Percentiles rank a stretch among this genome's conserved stretches.
Conservation (phyloP, 2,329 filamentous ascomycete species). For the Curvularia hawaiiensis region DNA sequence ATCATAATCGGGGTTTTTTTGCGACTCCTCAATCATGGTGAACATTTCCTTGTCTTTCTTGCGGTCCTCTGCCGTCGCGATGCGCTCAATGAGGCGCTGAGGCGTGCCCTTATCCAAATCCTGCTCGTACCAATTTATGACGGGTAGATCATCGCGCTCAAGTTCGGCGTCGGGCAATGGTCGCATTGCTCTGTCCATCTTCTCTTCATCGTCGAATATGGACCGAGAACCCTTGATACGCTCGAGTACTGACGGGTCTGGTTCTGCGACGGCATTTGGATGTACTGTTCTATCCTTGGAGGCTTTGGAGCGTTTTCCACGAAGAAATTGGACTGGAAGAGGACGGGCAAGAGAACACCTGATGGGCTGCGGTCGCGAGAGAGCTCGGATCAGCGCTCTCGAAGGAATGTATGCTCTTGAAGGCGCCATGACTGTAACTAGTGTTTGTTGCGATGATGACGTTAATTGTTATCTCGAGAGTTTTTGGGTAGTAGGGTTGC, state of each 20-base stretch:
- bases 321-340: conserved; percentile 22
- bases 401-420: conserved; percentile 36
- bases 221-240: conserved; percentile 7
- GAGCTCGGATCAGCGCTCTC: conserved; percentile 29
- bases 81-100: conserved; percentile 28
- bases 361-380: conserved; percentile 26
- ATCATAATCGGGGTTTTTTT: conserved; percentile 37
- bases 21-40: conserved; percentile 32
- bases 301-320: conserved; percentile 30
- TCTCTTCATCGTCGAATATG: conserved; percentile 12
- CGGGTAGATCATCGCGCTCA: conserved; percentile 27
- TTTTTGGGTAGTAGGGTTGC: conserved; percentile 14
- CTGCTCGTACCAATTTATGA: conserved; percentile 38
- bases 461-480: conserved; percentile 3
- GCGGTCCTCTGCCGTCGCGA: conserved; percentile 34
- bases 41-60: conserved; percentile 28
- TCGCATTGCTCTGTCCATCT: conserved; percentile 14
- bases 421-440: conserved; percentile 19
- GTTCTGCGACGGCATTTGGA: conserved; percentile 5
- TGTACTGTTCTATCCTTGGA: conserved; percentile 10
- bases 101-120: conserved; percentile 33
- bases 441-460: not conserved
- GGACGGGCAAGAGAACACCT: conserved; percentile 28
- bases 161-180: conserved; percentile 28
- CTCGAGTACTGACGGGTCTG: conserved; percentile 4